Percentiles rank a stretch among this genome's conserved stretches.
Evolutionary conservation across 148 eudicot genomes (phyloP).

Genomic region (Rhododendron ferrugineum): DNA sequence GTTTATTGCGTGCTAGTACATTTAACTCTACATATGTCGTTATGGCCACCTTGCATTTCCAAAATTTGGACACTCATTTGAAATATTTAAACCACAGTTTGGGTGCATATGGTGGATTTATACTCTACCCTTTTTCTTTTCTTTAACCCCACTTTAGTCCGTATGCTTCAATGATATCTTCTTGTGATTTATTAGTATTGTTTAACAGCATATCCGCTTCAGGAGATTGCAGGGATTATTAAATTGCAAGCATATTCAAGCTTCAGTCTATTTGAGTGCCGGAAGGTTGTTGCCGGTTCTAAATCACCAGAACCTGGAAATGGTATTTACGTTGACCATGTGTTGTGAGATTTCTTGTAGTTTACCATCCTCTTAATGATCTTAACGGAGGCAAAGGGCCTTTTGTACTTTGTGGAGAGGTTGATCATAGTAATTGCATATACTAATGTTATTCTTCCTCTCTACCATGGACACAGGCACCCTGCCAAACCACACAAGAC

Average conservation of each 20-base stretch:
- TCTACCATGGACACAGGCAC: background rate
- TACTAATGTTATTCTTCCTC: background rate
- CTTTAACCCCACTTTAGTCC: background rate
- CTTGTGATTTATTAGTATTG: conserved; percentile 8
- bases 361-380: background rate
- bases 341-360: background rate
- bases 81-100: background rate
- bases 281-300: conserved; percentile 75
- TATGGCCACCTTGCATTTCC: background rate
- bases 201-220: conserved; percentile 21
- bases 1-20: background rate
- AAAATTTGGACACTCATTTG: background rate
- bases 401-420: background rate
- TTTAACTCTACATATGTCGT: background rate
- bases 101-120: background rate
- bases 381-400: background rate
- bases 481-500: background rate
- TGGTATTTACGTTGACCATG: conserved; percentile 40
- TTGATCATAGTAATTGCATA: background rate
- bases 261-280: conserved; percentile 91
- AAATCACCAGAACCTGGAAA: conserved; percentile 88
- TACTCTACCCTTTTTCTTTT: background rate
- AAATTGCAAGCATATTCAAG: conserved; percentile 78
- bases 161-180: background rate
- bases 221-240: conserved; percentile 94